A percentile compares a stretch with the other conserved stretches of the same genome.
Conservation (phyloP, 768 basidiomycete species). For the Kwoniella europaea region DNA sequence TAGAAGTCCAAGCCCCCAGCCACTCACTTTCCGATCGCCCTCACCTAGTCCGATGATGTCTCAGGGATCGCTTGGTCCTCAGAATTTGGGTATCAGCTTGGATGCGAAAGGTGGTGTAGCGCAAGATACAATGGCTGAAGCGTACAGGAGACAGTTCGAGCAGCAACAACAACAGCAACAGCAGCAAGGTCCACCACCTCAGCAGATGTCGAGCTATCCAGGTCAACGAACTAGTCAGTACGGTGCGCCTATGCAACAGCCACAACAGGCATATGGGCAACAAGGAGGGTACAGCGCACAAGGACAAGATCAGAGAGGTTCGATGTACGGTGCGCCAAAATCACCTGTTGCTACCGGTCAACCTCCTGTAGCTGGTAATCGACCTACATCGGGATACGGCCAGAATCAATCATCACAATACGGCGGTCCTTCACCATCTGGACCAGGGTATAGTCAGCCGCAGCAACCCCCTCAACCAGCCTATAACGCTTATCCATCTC, state of each 20-base stretch:
- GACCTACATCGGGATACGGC: constrained; percentile 35
- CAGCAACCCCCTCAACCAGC: constrained; percentile 21
- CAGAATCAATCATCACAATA: constrained; percentile 12
- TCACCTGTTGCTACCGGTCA: constrained; percentile 20
- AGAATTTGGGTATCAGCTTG: constrained; percentile 77
- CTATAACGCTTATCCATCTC: constrained; percentile 21
- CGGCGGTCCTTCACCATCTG: constrained; percentile 6
- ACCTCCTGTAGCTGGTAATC: constrained; percentile 21
- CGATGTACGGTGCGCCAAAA: constrained; percentile 24
- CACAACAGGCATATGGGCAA: constrained; percentile 14
- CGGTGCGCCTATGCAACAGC: constrained; percentile 5
- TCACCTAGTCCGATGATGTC: constrained; percentile 59
- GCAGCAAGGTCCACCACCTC: constrained; percentile 22
- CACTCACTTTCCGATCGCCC: constrained; percentile 59
- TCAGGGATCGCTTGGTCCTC: constrained; percentile 70
- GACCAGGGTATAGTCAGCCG: constrained; percentile 20
- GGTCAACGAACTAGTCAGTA: constrained; percentile 19
- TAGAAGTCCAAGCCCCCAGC: constrained; percentile 61
- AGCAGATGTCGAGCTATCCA: constrained; percentile 10
- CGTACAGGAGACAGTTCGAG: constrained; percentile 50
- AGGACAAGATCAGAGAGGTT: constrained; percentile 13
- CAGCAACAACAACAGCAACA: constrained; percentile 44
- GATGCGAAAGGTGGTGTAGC: constrained; percentile 80
- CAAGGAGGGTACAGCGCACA: constrained; percentile 34
- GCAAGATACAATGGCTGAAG: constrained; percentile 65